Percentiles rank a stretch among this genome's conserved stretches.
phyloP scores from a whole-genome alignment of 768 basidiomycete species.

The Tricholoma bakamatsutake region DNA sequence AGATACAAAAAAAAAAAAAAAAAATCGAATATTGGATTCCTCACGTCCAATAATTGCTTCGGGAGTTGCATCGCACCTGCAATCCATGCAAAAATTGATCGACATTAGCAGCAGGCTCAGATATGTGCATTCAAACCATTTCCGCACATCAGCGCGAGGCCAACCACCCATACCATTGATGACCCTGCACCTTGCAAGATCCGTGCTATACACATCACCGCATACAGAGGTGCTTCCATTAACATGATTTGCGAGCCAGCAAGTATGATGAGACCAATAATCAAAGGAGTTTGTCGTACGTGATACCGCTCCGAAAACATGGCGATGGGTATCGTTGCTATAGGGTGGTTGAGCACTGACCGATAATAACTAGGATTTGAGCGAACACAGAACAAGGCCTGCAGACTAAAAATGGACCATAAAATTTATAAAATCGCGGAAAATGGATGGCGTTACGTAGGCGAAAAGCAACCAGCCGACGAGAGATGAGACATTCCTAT shows the following conservation, averaged over 20 bases:
- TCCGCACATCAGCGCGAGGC: conserved; percentile 51
- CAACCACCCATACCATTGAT: conserved; percentile 58
- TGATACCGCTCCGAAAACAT: conserved; percentile 47
- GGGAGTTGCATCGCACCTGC: conserved; percentile 52
- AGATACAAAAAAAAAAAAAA: not conserved
- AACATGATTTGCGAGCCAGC: conserved; percentile 52
- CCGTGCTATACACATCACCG: conserved; percentile 54
- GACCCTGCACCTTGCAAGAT: conserved; percentile 56
- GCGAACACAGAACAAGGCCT: conserved; percentile 50
- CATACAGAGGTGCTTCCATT: conserved; percentile 54
- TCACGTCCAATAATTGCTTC: conserved; percentile 42
- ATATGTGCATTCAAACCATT: not conserved
- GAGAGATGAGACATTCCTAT: conserved; percentile 39
- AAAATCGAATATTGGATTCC: conserved; percentile 12
- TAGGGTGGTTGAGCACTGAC: not conserved
- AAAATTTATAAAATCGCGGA: not conserved
- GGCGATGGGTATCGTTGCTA: conserved; percentile 55
- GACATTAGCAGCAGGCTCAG: not conserved
- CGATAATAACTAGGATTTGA: not conserved
- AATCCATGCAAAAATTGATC: not conserved
- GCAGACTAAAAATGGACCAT: conserved; percentile 34
- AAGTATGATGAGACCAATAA: conserved; percentile 44
- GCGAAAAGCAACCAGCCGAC: conserved; percentile 59
- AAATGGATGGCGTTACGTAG: conserved; percentile 35
- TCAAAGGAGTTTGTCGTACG: conserved; percentile 40